Evolutionary conservation across 768 basidiomycete species (phyloP).

Genomic region (Russula emetica): DNA sequence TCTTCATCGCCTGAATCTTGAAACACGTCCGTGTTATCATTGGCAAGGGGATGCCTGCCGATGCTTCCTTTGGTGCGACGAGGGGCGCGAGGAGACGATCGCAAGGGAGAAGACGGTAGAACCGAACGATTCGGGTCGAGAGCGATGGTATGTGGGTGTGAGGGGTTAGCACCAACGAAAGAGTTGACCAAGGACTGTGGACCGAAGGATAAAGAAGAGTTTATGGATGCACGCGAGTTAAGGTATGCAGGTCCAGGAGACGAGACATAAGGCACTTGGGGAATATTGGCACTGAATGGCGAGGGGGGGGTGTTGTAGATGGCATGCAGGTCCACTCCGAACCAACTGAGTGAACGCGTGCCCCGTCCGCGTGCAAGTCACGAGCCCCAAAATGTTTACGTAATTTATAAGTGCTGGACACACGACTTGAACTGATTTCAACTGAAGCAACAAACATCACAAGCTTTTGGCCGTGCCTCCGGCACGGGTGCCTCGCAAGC

Average conservation of each 20-base stretch:
- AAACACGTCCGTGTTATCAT: constrained; percentile 72
- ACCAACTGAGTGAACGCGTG: neutral
- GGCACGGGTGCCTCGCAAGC: no score
- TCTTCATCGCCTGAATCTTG: constrained; percentile 60
- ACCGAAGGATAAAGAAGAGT: constrained; percentile 79
- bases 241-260: constrained; percentile 40
- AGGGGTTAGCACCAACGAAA: constrained; percentile 59
- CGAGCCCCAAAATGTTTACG: no score
- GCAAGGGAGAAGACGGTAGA: constrained; percentile 64
- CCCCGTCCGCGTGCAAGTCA: constrained; percentile 7
- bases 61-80: constrained; percentile 49
- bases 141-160: constrained; percentile 50
- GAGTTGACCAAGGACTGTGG: constrained; percentile 73
- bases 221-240: constrained; percentile 58
- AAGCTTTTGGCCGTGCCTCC: no score
- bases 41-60: constrained; percentile 66
- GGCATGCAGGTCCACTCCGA: constrained; percentile 23
- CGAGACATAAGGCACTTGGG: constrained; percentile 29
- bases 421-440: no score
- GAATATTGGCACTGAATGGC: constrained; percentile 23
- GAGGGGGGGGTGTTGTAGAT: constrained; percentile 30
- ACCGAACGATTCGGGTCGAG: constrained; percentile 81
- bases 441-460: no score
- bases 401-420: no score
- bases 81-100: constrained; percentile 59